Evolutionary conservation across 1,139 yeast species (phyloP), one percentile per base, ranked within the genome.

Genomic region (Kurtzmaniella natalensis): DNA sequence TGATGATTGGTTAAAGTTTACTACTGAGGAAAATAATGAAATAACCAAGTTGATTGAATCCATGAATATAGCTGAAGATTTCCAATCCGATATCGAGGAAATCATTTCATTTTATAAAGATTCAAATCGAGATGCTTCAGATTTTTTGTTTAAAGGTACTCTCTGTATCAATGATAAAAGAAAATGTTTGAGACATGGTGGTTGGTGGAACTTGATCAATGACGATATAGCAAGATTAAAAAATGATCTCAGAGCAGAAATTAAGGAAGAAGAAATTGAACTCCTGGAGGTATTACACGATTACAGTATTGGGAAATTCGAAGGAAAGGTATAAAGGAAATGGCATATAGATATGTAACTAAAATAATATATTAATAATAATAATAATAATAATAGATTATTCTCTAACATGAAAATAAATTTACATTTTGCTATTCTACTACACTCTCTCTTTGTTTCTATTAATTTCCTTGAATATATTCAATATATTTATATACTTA

Each of bases 111-210:
- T 32, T 18, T 35, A 32, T 25, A 40, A 28, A 13, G 11, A 24
- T 7, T 10, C 26, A 10, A 46, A 48, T 6, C 51, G 47, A 11
- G 50, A 49, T 5, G 51, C 46, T 3, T 40, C 38, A 2, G 41
- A 41, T n/a, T 49, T 43, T 8, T 47, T 48, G 47, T 55, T 48
- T 20, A 27, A 44, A 13, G 52, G 43, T 36, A 46, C 38, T 34
- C 43, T 77, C 3, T 85, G 94, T 50, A 48, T 76, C 11, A 57
- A 61, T n/a, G 92, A 83, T 34, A 75, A 74, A 42, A 68, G 78
- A 34, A 81, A 80, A 46, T 85, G 95, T 51, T 53, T 55, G 4
- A 70, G 76, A 32, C 94, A 85, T 48, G 64, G 66, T 31, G 80
- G 82, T 0, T 85, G 94, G 94, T 69, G 66, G 53, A 61, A 61